A percentile compares a stretch with the other conserved stretches of the same genome.
Conservation (phyloP, 148 eudicot genomes). For the Rhododendron mucronatum region DNA sequence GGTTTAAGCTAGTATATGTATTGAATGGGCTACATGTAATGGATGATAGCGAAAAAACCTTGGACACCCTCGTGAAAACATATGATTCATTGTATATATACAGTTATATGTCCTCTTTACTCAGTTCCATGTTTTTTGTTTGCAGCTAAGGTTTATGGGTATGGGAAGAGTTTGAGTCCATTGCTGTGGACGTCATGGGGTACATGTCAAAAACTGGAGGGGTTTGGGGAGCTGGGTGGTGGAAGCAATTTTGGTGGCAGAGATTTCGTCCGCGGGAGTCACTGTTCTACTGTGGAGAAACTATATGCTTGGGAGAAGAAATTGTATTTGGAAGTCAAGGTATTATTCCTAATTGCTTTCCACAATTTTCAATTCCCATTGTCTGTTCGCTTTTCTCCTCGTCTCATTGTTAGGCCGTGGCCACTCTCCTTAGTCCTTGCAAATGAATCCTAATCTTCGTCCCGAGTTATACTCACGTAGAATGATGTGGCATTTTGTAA, state of each 20-base stretch:
- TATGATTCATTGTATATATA: not conserved
- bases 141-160: slow-evolving; percentile 46
- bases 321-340: slow-evolving; percentile 86
- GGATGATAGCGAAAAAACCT: not conserved
- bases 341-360: slow-evolving; percentile 12
- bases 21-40: not conserved
- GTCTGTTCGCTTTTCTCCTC: not conserved
- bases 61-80: not conserved
- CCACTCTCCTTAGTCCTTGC: not conserved
- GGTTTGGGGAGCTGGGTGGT: slow-evolving; percentile 50
- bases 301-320: slow-evolving; percentile 97
- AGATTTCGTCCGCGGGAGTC: slow-evolving; percentile 32
- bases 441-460: not conserved
- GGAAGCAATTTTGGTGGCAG: slow-evolving; percentile 18
- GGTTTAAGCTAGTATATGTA: not conserved
- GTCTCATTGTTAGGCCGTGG: not conserved
- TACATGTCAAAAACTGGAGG: slow-evolving; percentile 42
- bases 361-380: not conserved
- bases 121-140: not conserved
- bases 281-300: slow-evolving; percentile 81
- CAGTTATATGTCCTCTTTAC: not conserved
- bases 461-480: not conserved
- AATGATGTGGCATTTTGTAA: not conserved
- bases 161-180: slow-evolving; percentile 64
- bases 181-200: slow-evolving; percentile 44